phyloP scores from a whole-genome alignment of 2,329 filamentous ascomycete genomes.

The Arthrobotrys entomopaga region DNA sequence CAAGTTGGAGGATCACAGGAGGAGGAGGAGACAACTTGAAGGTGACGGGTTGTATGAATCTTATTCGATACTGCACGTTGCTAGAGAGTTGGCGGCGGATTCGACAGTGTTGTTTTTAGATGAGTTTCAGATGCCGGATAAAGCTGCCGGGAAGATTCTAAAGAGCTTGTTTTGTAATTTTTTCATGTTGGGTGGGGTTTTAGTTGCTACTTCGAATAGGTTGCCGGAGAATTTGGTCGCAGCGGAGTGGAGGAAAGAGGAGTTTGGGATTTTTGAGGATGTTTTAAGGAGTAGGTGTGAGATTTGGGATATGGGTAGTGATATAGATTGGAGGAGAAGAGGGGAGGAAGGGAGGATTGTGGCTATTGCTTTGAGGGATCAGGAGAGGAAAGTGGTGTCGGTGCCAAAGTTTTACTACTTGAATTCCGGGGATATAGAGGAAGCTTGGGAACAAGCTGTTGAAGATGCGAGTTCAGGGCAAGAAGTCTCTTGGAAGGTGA shows the following conservation, averaged over 20 bases:
- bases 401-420: conserved; percentile 53
- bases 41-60: conserved; percentile 62
- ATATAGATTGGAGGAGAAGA: conserved; percentile 73
- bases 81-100: conserved; percentile 73
- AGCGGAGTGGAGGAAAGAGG: conserved; percentile 67
- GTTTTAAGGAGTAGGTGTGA: conserved; percentile 81
- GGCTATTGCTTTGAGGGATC: conserved; percentile 27
- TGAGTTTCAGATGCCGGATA: conserved; percentile 84
- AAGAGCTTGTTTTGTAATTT: conserved; percentile 81
- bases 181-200: conserved; percentile 82
- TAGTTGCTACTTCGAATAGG: conserved; percentile 82
- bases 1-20: conserved; percentile 74
- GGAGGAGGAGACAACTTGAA: conserved; percentile 40
- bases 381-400: conserved; percentile 50
- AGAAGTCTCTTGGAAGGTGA: conserved; percentile 63
- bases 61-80: conserved; percentile 75
- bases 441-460: conserved; percentile 32
- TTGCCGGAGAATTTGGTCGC: conserved; percentile 64
- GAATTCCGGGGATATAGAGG: conserved; percentile 32
- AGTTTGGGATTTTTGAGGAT: conserved; percentile 80
- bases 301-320: conserved; percentile 84
- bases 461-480: neutral
- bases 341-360: conserved; percentile 64
- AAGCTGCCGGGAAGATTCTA: conserved; percentile 79
- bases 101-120: conserved; percentile 82